Evolutionary conservation across 2,329 filamentous ascomycete species (phyloP).

Genomic region (Fusarium veterinarium): DNA sequence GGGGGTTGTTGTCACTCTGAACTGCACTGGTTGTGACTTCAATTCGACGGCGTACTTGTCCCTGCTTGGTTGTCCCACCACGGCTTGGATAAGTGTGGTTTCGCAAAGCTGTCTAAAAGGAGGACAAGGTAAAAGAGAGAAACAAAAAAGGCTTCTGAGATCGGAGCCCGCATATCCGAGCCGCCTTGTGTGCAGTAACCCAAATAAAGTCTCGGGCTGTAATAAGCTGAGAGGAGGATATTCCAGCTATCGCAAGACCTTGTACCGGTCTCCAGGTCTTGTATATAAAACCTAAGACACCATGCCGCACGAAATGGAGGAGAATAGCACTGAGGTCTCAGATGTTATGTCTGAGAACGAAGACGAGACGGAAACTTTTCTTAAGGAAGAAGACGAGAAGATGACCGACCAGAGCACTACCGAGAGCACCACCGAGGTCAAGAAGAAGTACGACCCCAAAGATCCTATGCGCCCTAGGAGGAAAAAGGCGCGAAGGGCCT

Average conservation of each 20-base stretch:
- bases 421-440: conserved; percentile 62
- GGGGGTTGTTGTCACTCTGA: conserved; percentile 34
- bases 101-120: conserved; percentile 46
- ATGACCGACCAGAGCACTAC: conserved; percentile 62
- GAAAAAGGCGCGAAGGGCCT: conserved; percentile 96
- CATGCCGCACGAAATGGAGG: conserved; percentile 67
- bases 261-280: conserved; percentile 31
- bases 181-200: conserved; percentile 42
- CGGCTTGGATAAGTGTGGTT: conserved; percentile 50
- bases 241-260: conserved; percentile 35
- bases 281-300: conserved; percentile 64
- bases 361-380: conserved; percentile 61
- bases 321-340: conserved; percentile 66
- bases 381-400: conserved; percentile 60
- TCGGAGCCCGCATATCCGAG: conserved; percentile 50
- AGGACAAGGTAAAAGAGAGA: conserved; percentile 34
- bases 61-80: conserved; percentile 47
- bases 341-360: conserved; percentile 70
- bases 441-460: conserved; percentile 83
- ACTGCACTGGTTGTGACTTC: conserved; percentile 26
- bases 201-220: conserved; percentile 27
- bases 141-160: conserved; percentile 37
- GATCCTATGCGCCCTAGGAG: conserved; percentile 89
- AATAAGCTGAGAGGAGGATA: conserved; percentile 40
- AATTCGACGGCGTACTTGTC: conserved; percentile 40